Base-by-base conservation (phyloP, 2,329 filamentous ascomycete genomes). In the Dendrostoma leiphaemia region DNA sequence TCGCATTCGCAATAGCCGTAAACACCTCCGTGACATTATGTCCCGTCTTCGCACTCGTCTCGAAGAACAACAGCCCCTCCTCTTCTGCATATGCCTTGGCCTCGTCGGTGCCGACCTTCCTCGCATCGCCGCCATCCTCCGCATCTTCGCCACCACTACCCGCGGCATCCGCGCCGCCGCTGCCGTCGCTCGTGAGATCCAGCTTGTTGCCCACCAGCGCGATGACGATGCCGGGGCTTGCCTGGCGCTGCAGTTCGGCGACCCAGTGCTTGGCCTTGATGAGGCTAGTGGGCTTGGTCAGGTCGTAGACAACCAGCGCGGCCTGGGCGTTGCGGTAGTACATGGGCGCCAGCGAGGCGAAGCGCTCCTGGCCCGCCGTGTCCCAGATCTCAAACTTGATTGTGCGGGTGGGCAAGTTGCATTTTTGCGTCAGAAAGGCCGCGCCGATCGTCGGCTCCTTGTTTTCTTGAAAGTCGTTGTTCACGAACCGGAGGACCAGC, bases 401-500 rank as follows among this genome's bases (percentile, higher is more conserved):
- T 62, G 91, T 97, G 69, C 93, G 85, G 65, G 87, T 91, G 31
- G 93, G 93, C 38, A 97, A 88, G 67, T 91, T 94, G 79, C 93
- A 97, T 85, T 97, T 99, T 76, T 99, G 94, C 64, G 94, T 99
- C 62, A 99, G 79, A 77, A 99, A 99, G 61, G 94, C 94, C 67
- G 94, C 94, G 81, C 94, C 94, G 75, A 99, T 99, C 62, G 94
- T 99, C 59, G 94, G 94, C 73, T 99, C 94, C 80, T 97, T 97
- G 76, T 97, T 97, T 76, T 97, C 94, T 79, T 99, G 94, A 68
- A 99, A 99, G 75, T 97, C 93, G 77, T 99, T 94, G 82, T 97
- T 97, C 70, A 99, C 94, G 75, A 99, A 99, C 68, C 94, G 91
- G 69, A 99, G 83, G 60, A 99, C 94, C 56, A 99, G 86, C 43